These are phyloP conservation scores for Colletotrichum viniferum DNA, from an alignment of 2,329 filamentous ascomycete genomes.

Conservation along the genomic window DNA sequence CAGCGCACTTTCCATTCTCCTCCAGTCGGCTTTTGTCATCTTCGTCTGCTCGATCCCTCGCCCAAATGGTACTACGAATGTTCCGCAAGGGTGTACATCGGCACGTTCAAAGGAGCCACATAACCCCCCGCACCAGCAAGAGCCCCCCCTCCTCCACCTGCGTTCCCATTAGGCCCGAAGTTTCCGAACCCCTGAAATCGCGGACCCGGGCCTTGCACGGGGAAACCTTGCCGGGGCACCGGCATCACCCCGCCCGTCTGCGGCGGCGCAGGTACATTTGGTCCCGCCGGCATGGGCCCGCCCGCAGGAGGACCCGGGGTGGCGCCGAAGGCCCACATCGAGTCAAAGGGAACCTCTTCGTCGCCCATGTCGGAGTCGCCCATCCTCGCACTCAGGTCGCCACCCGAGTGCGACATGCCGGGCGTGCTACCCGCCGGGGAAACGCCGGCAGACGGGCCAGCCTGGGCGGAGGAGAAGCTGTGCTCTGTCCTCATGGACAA, in stretches of 20 bases:
- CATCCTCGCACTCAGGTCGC: constrained; percentile 11
- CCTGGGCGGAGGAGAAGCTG: background rate
- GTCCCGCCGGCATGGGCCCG: background rate
- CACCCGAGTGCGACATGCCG: constrained; percentile 13
- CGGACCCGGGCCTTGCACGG: background rate
- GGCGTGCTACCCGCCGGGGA: constrained; percentile 20
- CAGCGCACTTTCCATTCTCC: background rate
- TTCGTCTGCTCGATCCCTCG: background rate
- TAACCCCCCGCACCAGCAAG: background rate
- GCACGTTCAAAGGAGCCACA: constrained; percentile 2
- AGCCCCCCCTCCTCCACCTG: background rate
- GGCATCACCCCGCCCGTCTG: background rate
- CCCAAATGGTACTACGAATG: background rate
- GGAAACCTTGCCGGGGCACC: background rate
- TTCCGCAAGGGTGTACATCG: constrained; percentile 14
- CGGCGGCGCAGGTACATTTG: background rate
- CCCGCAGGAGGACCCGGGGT: background rate
- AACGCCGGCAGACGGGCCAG: constrained; percentile 4
- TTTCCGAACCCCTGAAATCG: background rate
- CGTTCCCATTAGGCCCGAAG: background rate
- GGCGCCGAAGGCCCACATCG: constrained; percentile 33
- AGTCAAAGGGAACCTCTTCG: constrained; percentile 40
- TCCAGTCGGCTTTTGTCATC: background rate
- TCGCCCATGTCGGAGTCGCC: constrained; percentile 29
- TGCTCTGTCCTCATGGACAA: constrained; percentile 15